Percentiles rank a stretch among this genome's conserved stretches.
These are phyloP conservation scores for Coemansia sp. DNA, from an alignment of 192 early-diverging fungal genomes.

Conservation along the genomic window DNA sequence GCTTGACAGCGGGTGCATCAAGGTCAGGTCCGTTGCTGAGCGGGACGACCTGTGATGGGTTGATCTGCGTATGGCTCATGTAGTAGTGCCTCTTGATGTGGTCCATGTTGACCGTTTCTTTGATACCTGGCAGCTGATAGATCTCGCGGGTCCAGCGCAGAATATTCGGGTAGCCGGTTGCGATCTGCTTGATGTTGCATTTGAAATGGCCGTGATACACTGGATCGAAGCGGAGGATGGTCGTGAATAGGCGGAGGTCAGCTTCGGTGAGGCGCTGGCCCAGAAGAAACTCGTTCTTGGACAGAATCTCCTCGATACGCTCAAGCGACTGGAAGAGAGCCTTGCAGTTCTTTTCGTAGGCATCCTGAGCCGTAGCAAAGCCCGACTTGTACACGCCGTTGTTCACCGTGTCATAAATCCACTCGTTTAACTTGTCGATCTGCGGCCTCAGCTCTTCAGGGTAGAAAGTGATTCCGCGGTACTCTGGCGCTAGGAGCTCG, in stretches of 20 bases:
- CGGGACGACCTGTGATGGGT: conserved; percentile 82
- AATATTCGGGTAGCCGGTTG: conserved; percentile 83
- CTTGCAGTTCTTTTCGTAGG: conserved; percentile 75
- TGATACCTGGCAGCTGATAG: conserved; percentile 77
- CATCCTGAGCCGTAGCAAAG: conserved; percentile 83
- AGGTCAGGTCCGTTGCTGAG: conserved; percentile 66
- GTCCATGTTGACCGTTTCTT: conserved; percentile 86
- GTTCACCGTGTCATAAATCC: conserved; percentile 93
- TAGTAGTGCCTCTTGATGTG: conserved; percentile 98
- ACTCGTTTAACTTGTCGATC: conserved; percentile 86
- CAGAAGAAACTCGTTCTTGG: conserved; percentile 71
- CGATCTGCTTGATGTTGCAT: conserved; percentile 84
- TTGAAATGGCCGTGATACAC: conserved; percentile 96
- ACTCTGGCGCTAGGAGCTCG: conserved; percentile 60
- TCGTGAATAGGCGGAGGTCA: conserved; percentile 92
- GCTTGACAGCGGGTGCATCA: conserved; percentile 23
- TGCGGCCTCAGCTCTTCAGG: conserved; percentile 68
- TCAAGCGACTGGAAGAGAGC: conserved; percentile 78
- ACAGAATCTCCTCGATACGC: conserved; percentile 77
- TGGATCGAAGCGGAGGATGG: conserved; percentile 93
- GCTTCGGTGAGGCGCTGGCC: conserved; percentile 86
- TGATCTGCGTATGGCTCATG: conserved; percentile 86
- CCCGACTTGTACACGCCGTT: conserved; percentile 96
- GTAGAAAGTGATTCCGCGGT: conserved; percentile 73
- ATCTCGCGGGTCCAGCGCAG: conserved; percentile 78